phyloP scores from a whole-genome alignment of 495 filamentous ascomycete species.

The Aspergillus diversus region DNA sequence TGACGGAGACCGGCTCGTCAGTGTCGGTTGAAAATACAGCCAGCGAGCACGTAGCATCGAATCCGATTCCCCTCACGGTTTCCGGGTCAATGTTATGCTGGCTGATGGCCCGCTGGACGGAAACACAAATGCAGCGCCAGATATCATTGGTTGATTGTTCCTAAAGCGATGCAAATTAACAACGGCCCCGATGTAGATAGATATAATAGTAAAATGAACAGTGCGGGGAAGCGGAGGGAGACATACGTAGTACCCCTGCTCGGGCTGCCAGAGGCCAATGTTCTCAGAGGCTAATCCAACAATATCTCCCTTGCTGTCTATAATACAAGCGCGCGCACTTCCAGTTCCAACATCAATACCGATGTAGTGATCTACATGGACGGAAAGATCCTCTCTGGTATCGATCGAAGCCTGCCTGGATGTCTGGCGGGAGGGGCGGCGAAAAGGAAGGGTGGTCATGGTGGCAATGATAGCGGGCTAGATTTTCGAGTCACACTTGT shows the following conservation, averaged over 20 bases:
- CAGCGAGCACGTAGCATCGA: conserved; percentile 96
- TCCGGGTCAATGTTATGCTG: conserved; percentile 75
- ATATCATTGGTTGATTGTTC: conserved; percentile 99
- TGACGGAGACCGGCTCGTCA: conserved; percentile 86
- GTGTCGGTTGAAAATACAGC: conserved; percentile 87
- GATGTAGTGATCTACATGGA: conserved; percentile 71
- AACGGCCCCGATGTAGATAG: neutral
- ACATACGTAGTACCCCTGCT: conserved; percentile 82
- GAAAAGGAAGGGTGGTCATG: conserved; percentile 33
- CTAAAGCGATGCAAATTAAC: conserved; percentile 45
- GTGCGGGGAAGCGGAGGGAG: neutral
- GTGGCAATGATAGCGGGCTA: neutral
- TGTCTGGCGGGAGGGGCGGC: conserved; percentile 36
- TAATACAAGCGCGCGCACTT: conserved; percentile 91
- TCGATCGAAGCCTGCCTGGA: conserved; percentile 60
- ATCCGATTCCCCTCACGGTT: conserved; percentile 84
- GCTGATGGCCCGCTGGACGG: conserved; percentile 75
- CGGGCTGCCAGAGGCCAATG: conserved; percentile 93
- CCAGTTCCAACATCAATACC: conserved; percentile 97
- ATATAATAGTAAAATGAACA: neutral
- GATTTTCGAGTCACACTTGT: neutral
- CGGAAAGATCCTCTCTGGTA: conserved; percentile 57
- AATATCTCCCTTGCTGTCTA: conserved; percentile 88
- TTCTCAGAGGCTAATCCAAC: conserved; percentile 87
- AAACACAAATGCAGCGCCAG: conserved; percentile 86